Base-by-base conservation (phyloP, 352 stramenopile species). In the Globisporangium polare region DNA sequence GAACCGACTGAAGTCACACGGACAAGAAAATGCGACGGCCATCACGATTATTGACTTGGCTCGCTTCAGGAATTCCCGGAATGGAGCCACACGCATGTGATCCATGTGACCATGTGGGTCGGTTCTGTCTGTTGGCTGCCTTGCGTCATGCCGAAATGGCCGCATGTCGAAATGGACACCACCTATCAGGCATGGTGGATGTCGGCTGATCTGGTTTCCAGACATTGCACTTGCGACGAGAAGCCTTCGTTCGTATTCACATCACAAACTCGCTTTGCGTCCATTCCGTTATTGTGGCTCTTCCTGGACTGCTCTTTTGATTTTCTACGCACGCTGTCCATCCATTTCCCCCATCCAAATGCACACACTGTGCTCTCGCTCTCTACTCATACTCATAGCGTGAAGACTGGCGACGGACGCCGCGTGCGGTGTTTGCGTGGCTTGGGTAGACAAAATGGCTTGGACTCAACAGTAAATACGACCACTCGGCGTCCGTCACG, bases 401-500 rank as follows among this genome's bases (percentile, higher is more conserved):
- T 52, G 20, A 33, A 52, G 45, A 29, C 12, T n/a, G 22, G 45
- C 22, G 43, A 24, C 13, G 15, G 35, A 42, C 2, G 35, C 4
- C 35, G 13, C 29, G 29, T 33, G 3, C n/a, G n/a, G n/a, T 29
- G 10, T n/a, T 50, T 26, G 7, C 12, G 7, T 27, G 3, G 13
- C 7, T n/a, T 12, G 45, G 22, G 45, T n/a, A n/a, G n/a, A n/a
- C n/a, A 17, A 31, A 17, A 29, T 22, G 22, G 45, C 22, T 22
- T 18, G 45, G 45, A 52, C 45, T 31, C 24, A 52, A 52, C 45
- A 52, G 45, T 52, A 52, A 31, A 52, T 52, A 52, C 45, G 45
- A 52, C 45, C 18, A 52, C 45, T 33, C 12, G 45, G 24, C 45
- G 24, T 24, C 7, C 45, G 20, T 49, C 43, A 27, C 42, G n/a